Percentiles rank a stretch among this genome's conserved stretches.
Conservation (phyloP, 768 basidiomycete genomes). For the Russula griseocarnosa region DNA sequence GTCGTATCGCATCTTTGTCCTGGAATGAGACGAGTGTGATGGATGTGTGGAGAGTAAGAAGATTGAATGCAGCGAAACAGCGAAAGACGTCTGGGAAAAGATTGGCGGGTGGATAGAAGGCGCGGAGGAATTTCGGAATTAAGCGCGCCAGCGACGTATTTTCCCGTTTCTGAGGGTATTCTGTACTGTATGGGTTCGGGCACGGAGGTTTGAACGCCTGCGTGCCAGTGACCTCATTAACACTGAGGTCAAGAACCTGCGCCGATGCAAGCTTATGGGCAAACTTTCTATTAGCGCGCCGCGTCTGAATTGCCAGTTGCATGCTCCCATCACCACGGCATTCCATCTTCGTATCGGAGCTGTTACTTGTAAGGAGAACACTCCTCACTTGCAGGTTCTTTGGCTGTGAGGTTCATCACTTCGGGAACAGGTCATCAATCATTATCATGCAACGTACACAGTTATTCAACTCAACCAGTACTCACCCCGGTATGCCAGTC, state of each 20-base stretch:
- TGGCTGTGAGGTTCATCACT: no score
- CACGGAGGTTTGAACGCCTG: slow-evolving; percentile 77
- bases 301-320: slow-evolving; percentile 45
- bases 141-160: not conserved
- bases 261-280: slow-evolving; percentile 75
- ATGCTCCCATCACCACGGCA: not conserved
- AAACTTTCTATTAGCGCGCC: slow-evolving; percentile 70
- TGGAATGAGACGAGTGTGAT: slow-evolving; percentile 59
- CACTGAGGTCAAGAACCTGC: slow-evolving; percentile 82
- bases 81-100: slow-evolving; percentile 53
- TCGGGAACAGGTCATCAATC: not conserved
- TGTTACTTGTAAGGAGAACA: not conserved
- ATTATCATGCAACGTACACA: not conserved
- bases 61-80: slow-evolving; percentile 63
- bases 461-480: not conserved
- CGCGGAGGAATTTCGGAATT: slow-evolving; percentile 21
- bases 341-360: not conserved
- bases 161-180: not conserved
- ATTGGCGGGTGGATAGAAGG: slow-evolving; percentile 55
- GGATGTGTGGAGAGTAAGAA: slow-evolving; percentile 56
- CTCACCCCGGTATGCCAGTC: not conserved
- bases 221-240: slow-evolving; percentile 86
- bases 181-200: slow-evolving; percentile 90
- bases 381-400: not conserved
- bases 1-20: slow-evolving; percentile 49